Evolutionary conservation across 345 rosid genomes (phyloP).

Genomic region (Gossypium rotundifolium): DNA sequence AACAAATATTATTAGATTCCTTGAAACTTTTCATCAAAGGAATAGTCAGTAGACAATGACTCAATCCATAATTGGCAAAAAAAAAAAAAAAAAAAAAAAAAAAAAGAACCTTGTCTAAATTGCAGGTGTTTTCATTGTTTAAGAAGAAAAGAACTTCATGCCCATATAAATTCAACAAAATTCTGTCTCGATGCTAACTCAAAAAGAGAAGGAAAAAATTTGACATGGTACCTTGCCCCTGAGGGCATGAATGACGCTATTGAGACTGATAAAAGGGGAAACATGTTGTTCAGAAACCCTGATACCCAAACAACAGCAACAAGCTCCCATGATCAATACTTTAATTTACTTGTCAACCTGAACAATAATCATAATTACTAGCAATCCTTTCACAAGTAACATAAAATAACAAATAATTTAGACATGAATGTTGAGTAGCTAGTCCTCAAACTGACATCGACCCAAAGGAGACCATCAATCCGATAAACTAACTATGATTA

Average conservation of each 20-base stretch:
- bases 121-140: background rate
- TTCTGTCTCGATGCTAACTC: background rate
- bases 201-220: background rate
- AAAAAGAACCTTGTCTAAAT: background rate
- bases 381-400: background rate
- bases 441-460: too few relatives aligned
- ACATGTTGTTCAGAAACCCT: constrained; percentile 9
- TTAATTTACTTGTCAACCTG: background rate
- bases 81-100: background rate
- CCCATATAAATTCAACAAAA: background rate
- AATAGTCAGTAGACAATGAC: too few relatives aligned
- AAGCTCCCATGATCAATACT: constrained; percentile 16
- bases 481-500: background rate
- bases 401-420: too few relatives aligned
- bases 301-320: constrained; percentile 12
- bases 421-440: too few relatives aligned
- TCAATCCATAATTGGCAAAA: too few relatives aligned
- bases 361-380: background rate
- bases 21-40: background rate
- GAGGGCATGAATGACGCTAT: background rate
- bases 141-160: background rate
- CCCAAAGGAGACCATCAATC: too few relatives aligned
- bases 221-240: constrained; percentile 9
- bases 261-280: background rate
- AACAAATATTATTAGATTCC: background rate